phyloP scores from a whole-genome alignment of 805 yeast genomes.

The Lipomyces sp. region DNA sequence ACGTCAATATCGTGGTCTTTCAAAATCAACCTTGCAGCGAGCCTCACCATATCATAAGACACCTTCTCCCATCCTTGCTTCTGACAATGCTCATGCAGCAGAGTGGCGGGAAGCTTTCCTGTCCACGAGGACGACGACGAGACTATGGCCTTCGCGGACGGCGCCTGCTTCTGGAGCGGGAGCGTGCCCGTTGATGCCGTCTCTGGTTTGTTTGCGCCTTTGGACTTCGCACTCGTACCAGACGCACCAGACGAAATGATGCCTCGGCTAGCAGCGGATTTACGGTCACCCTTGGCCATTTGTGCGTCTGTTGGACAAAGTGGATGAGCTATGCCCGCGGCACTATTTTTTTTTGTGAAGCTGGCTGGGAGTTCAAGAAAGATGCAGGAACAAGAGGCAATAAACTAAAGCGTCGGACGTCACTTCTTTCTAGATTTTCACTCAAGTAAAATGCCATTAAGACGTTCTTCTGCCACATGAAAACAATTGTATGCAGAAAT shows the following conservation, averaged over 20 bases:
- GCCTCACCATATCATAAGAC: constrained; percentile 63
- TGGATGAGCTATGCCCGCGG: background rate
- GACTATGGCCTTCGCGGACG: constrained; percentile 41
- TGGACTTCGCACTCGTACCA: constrained; percentile 12
- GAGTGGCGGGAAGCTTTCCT: constrained; percentile 85
- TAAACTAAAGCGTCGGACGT: no score
- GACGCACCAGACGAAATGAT: constrained; percentile 12
- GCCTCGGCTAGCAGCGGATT: background rate
- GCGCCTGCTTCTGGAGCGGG: constrained; percentile 24
- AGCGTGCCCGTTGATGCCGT: constrained; percentile 4
- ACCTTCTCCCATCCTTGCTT: constrained; percentile 87
- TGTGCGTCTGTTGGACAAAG: no score
- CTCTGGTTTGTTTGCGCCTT: background rate
- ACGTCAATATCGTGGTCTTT: background rate
- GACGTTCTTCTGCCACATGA: no score
- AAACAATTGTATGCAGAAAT: no score
- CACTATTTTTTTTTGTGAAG: no score
- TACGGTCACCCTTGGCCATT: constrained; percentile 15
- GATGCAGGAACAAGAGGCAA: no score
- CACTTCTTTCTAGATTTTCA: no score
- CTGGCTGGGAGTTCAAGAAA: no score
- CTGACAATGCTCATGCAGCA: constrained; percentile 83
- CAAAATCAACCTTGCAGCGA: constrained; percentile 10
- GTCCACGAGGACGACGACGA: constrained; percentile 83
- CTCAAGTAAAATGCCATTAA: no score